Conservation (phyloP, 2,329 filamentous ascomycete species). For the Hymenoscyphus occultus region DNA sequence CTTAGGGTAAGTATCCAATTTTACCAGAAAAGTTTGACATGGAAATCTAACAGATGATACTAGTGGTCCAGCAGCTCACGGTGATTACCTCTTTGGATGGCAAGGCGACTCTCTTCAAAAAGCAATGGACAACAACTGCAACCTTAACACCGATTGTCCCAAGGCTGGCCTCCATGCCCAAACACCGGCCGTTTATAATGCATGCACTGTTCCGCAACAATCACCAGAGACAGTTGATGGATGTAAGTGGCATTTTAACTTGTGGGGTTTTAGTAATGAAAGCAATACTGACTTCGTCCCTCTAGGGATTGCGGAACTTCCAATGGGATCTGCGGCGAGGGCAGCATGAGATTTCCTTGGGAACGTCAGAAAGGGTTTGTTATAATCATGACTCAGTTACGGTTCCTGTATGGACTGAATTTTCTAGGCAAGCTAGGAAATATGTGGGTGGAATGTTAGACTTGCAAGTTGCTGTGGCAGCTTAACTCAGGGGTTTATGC, state of each 20-base stretch:
- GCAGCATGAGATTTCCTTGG: constrained; percentile 4
- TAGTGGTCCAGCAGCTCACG: constrained; percentile 69
- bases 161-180: constrained; percentile 44
- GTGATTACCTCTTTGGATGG: constrained; percentile 78
- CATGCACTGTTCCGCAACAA: constrained; percentile 47
- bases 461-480: not conserved
- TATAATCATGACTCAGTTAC: not conserved
- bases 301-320: not conserved
- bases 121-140: constrained; percentile 69
- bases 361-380: not conserved
- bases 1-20: constrained; percentile 26
- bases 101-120: constrained; percentile 62
- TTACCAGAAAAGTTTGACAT: too few relatives aligned
- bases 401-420: not conserved
- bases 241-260: constrained; percentile 38
- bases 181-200: constrained; percentile 44
- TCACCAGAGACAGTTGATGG: constrained; percentile 50
- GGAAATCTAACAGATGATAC: constrained; percentile 19
- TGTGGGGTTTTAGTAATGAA: not conserved
- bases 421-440: not conserved
- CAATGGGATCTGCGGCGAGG: not conserved
- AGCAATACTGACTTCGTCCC: not conserved
- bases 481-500: not conserved
- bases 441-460: not conserved
- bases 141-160: constrained; percentile 67